Evolutionary conservation across 495 filamentous ascomycete genomes (phyloP).

Genomic region (Aspergillus biplanus): DNA sequence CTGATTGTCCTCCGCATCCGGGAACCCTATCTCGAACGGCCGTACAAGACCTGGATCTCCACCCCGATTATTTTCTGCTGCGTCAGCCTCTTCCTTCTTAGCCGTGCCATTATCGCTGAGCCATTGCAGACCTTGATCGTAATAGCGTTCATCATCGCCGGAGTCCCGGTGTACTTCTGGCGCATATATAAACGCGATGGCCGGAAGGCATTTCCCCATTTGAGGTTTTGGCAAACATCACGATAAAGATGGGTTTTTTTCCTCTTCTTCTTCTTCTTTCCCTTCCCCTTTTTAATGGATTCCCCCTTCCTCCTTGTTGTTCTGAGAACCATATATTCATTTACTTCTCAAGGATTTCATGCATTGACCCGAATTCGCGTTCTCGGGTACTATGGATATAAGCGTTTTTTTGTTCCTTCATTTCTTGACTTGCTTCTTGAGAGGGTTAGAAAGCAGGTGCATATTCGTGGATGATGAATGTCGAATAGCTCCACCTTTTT

Average conservation of each 20-base stretch:
- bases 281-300: background rate
- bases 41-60: slow-evolving; percentile 93
- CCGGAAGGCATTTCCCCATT: slow-evolving; percentile 50
- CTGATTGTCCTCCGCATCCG: slow-evolving; percentile 87
- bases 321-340: background rate
- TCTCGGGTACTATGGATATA: slow-evolving; percentile 26
- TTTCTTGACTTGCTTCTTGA: too few species aligned
- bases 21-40: slow-evolving; percentile 84
- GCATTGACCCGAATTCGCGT: slow-evolving; percentile 41
- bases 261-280: slow-evolving; percentile 1
- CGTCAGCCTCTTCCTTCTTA: slow-evolving; percentile 89
- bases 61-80: slow-evolving; percentile 99
- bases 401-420: slow-evolving; percentile 17
- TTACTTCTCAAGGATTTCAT: slow-evolving; percentile 4
- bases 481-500: slow-evolving; percentile 8
- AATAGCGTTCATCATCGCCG: slow-evolving; percentile 77
- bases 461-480: too few species aligned
- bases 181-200: slow-evolving; percentile 65
- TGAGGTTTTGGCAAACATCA: slow-evolving; percentile 64
- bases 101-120: slow-evolving; percentile 82
- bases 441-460: too few species aligned
- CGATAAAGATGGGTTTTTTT: slow-evolving; percentile 17
- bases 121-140: slow-evolving; percentile 90
- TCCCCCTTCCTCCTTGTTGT: background rate
- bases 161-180: slow-evolving; percentile 88